These are phyloP conservation scores for Dissophora ornata DNA, from an alignment of 192 early-diverging fungal genomes.

Conservation along the genomic window DNA sequence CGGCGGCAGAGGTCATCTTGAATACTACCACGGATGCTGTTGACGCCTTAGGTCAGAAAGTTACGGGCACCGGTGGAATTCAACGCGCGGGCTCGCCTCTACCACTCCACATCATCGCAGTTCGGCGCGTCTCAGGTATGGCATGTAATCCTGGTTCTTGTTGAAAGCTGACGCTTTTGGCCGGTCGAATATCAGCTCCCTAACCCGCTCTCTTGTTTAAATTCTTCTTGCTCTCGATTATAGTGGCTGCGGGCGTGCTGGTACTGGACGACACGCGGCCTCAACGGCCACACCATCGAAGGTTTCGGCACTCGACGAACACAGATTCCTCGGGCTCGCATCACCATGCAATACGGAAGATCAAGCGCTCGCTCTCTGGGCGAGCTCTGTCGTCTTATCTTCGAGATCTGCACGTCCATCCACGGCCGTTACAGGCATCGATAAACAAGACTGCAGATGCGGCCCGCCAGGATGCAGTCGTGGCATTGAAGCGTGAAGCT, in stretches of 20 bases:
- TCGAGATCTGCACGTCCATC: slow-evolving; percentile 36
- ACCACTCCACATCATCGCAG: slow-evolving; percentile 19
- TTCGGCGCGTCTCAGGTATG: slow-evolving; percentile 45
- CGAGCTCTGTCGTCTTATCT: slow-evolving; percentile 19
- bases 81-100: slow-evolving; percentile 10
- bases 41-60: too few species aligned
- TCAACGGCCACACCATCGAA: slow-evolving; percentile 16
- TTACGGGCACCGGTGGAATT: not conserved
- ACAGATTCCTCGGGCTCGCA: slow-evolving; percentile 12
- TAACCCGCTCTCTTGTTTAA: too few species aligned
- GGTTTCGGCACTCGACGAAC: slow-evolving; percentile 28
- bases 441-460: slow-evolving; percentile 1
- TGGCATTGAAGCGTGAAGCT: slow-evolving; percentile 57
- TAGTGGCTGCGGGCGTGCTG: slow-evolving; percentile 47
- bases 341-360: slow-evolving; percentile 25
- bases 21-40: too few species aligned
- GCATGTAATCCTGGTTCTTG: not conserved
- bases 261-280: slow-evolving; percentile 37
- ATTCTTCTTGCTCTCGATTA: not conserved
- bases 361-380: slow-evolving; percentile 31
- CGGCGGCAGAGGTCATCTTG: too few species aligned
- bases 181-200: too few species aligned
- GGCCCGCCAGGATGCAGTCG: slow-evolving; percentile 53
- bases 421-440: slow-evolving; percentile 2
- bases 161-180: too few species aligned